Percentiles rank a stretch among this genome's conserved stretches.
Conservation (phyloP, 345 rosid genomes). For the Euphorbia peplus region DNA sequence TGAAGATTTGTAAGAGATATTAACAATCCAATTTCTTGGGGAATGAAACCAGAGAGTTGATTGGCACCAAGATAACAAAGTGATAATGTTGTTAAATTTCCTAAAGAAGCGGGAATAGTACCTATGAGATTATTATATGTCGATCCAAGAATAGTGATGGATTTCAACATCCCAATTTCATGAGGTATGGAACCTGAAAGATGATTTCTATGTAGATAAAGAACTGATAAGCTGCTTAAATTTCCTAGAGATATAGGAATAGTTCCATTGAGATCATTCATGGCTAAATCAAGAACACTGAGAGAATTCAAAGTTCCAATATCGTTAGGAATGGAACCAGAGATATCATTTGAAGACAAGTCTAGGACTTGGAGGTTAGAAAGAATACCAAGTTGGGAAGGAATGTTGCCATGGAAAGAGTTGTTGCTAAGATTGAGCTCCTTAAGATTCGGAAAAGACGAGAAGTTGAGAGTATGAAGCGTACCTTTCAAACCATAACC, state of each 20-base stretch:
- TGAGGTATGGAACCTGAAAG: background rate
- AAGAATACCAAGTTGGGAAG: background rate
- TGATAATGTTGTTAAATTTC: background rate
- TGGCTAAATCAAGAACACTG: background rate
- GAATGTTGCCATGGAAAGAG: background rate
- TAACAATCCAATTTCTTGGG: background rate
- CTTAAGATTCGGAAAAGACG: background rate
- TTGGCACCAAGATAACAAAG: background rate
- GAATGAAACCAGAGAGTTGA: background rate
- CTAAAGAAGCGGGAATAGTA: background rate
- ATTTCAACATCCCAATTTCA: background rate
- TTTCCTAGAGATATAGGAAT: background rate
- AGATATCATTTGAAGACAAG: background rate
- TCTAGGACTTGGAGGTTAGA: background rate
- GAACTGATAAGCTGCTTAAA: background rate
- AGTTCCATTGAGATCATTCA: background rate
- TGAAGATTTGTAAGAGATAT: background rate
- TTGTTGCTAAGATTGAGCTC: background rate
- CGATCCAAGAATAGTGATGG: background rate
- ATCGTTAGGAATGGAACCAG: background rate
- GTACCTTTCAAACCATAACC: slow-evolving; percentile 17
- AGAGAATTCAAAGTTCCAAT: background rate
- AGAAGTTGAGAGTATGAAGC: background rate
- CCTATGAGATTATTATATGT: background rate
- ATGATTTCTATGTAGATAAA: too few relatives aligned